Evolutionary conservation across 192 early-diverging fungal genomes (phyloP).

Genomic region (Chytriomyces sp.): DNA sequence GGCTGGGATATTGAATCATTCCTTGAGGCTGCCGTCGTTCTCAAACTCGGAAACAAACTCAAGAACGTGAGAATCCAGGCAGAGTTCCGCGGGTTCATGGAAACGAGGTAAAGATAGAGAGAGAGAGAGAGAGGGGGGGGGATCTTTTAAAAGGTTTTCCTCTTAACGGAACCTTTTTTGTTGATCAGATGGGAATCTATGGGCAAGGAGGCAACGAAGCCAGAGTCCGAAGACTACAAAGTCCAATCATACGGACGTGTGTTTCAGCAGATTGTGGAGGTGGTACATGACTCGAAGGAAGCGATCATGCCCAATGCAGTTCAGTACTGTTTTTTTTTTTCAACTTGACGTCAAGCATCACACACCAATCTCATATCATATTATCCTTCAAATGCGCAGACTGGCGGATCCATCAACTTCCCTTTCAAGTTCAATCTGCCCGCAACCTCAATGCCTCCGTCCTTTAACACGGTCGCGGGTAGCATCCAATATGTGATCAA

Average conservation of each 20-base stretch:
- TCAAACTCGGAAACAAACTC: conserved; percentile 31
- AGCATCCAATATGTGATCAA: conserved; percentile 34
- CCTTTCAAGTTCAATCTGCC: conserved; percentile 25
- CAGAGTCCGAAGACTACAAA: conserved; percentile 7
- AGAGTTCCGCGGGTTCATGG: conserved; percentile 26
- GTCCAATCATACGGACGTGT: not conserved
- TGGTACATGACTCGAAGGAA: conserved; percentile 25
- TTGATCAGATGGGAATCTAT: not conserved
- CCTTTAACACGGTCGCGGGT: conserved; percentile 10
- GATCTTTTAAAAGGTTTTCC: not conserved
- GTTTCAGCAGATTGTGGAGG: conserved; percentile 31
- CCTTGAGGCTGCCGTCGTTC: conserved; percentile 21
- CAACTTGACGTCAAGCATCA: not conserved
- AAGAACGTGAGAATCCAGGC: conserved; percentile 22
- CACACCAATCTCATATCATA: not conserved
- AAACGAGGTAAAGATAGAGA: no score
- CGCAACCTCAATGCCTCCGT: conserved; percentile 21
- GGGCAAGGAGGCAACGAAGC: not conserved
- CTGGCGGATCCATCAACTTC: conserved; percentile 5
- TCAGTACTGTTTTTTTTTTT: not conserved
- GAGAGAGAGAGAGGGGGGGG: no score
- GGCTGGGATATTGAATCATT: conserved; percentile 2
- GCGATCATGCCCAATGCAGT: conserved; percentile 21
- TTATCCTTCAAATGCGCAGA: not conserved
- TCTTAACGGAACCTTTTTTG: not conserved